Conservation (phyloP, 768 basidiomycete species). For the Xerocomellus intermedius region DNA sequence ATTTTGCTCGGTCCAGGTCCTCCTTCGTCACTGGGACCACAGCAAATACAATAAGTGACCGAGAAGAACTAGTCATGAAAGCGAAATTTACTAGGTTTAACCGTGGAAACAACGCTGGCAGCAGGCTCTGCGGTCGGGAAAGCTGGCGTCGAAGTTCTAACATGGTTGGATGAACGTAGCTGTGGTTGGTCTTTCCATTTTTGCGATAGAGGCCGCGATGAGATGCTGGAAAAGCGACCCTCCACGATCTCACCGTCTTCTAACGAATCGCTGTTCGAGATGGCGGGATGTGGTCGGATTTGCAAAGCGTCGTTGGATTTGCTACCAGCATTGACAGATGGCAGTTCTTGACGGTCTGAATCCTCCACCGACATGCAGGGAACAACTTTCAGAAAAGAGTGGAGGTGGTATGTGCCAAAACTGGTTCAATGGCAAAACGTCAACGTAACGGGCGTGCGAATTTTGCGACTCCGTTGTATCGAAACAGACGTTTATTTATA, state of each 20-base stretch:
- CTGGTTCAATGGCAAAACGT: background rate
- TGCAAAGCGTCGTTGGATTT: background rate
- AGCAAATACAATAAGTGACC: background rate
- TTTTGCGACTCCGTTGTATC: no score
- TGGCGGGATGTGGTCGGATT: background rate
- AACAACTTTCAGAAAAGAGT: background rate
- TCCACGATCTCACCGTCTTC: conserved; percentile 28
- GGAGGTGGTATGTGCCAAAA: background rate
- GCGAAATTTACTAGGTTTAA: conserved; percentile 8
- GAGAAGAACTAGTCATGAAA: background rate
- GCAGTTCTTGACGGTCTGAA: background rate
- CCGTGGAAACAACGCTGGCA: background rate
- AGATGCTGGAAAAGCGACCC: background rate
- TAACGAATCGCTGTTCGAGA: background rate
- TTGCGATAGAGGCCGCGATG: background rate
- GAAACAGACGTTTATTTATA: no score
- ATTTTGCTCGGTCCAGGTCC: conserved; percentile 44
- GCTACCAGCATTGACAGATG: background rate
- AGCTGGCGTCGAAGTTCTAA: background rate
- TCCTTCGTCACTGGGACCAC: conserved; percentile 37
- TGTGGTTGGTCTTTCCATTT: background rate
- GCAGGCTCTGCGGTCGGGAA: background rate
- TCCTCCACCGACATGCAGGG: background rate
- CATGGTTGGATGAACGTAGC: background rate
- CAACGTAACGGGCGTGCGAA: background rate